These are phyloP conservation scores for Tulasnella sp. DNA, from an alignment of 768 basidiomycete genomes.

Conservation along the genomic window DNA sequence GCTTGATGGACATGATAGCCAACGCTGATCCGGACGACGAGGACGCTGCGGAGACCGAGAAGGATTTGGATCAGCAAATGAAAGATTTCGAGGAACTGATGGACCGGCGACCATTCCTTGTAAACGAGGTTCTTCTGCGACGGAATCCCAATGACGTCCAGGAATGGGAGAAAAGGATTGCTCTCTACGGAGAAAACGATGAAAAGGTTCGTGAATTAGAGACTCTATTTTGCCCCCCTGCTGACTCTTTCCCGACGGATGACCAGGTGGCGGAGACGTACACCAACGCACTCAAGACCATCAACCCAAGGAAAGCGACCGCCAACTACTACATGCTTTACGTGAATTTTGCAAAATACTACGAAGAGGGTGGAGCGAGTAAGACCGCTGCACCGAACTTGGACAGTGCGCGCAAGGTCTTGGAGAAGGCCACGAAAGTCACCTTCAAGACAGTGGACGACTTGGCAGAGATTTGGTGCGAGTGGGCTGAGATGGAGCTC, in stretches of 20 bases:
- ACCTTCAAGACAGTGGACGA: slow-evolving; percentile 96
- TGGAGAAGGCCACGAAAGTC: slow-evolving; percentile 86
- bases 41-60: slow-evolving; percentile 65
- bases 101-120: slow-evolving; percentile 89
- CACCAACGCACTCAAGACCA: slow-evolving; percentile 74
- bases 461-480: slow-evolving; percentile 96
- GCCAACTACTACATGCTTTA: slow-evolving; percentile 84
- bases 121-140: slow-evolving; percentile 87
- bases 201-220: slow-evolving; percentile 50
- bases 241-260: background rate
- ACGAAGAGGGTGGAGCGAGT: slow-evolving; percentile 85
- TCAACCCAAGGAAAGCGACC: slow-evolving; percentile 80
- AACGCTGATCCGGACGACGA: slow-evolving; percentile 73
- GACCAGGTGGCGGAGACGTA: slow-evolving; percentile 85
- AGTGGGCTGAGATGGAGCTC: slow-evolving; percentile 98
- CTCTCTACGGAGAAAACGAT: slow-evolving; percentile 86
- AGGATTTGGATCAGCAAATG: slow-evolving; percentile 79
- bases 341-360: slow-evolving; percentile 94
- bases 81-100: slow-evolving; percentile 88
- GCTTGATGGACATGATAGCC: slow-evolving; percentile 77
- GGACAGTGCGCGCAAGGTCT: slow-evolving; percentile 76
- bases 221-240: background rate
- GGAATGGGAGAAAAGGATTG: slow-evolving; percentile 98
- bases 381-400: slow-evolving; percentile 73
- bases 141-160: slow-evolving; percentile 97